Evolutionary conservation across 371 early-diverging fungal species (phyloP), one percentile per base, ranked within the genome.

Genomic region (Blastocladiella emersonii): DNA sequence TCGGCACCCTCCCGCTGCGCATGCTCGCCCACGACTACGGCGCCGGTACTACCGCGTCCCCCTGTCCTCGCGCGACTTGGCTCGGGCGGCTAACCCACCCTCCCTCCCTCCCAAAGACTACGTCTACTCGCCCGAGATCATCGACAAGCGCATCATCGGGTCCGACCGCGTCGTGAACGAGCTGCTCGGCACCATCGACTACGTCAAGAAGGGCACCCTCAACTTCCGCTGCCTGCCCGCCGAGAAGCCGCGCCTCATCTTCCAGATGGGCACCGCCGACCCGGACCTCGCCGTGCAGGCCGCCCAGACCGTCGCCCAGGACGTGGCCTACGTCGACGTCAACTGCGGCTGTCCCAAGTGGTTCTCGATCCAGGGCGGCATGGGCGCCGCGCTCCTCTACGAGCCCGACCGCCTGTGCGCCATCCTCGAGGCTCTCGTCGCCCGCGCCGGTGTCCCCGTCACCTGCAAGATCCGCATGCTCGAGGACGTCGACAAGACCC

Each of bases 311-410:
- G 60, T 55, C 57, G 37, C 35, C 10, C 48, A 64, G 13, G 49
- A 62, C 27, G 41, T 37, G 62, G n/a, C 39, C 13, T 37, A 63
- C 27, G 49, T 45, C 32, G 17, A 60, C 44, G 67, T 98, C 59
- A 98, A 98, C 74, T 98, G 98, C 72, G 98, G 98, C 7, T 98
- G 98, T 65, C 98, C 97, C 0, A 95, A 95, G 66, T 79, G 81
- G 65, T 98, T 98, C 66, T 93, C 94, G 3, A 69, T 95, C n/a
- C 83, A 84, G 53, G 92, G 87, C 27, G 92, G 93, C 15, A 96
- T 96, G 97, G 98, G 98, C 21, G 91, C 95, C 8, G 94, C 93
- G 13, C 74, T 97, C 49, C 72, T 97, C 62, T 72, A 82, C 3
- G 78, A 91, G 49, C 95, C 94, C 8, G 95, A 93, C 45, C 74